phyloP scores from a whole-genome alignment of 176 grass and related monocot genomes.

The Canna indica region DNA sequence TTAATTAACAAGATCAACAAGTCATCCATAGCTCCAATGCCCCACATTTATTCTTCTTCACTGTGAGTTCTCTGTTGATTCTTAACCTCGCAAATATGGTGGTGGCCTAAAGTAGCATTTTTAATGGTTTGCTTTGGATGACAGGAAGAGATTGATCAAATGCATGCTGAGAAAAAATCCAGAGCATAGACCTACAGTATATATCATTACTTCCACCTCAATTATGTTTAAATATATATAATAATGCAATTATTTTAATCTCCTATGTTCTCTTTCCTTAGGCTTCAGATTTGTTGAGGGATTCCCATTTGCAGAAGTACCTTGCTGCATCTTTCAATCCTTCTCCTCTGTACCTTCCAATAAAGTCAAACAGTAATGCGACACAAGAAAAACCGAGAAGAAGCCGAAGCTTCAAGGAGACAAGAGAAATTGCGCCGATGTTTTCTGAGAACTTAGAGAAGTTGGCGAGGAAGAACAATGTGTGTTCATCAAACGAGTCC shows the following conservation, averaged over 20 bases:
- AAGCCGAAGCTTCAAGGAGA: constrained; percentile 33
- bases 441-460: constrained; percentile 22
- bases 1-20: constrained; percentile 88
- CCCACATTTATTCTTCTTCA: constrained; percentile 54
- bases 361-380: constrained; percentile 49
- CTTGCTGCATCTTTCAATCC: constrained; percentile 48
- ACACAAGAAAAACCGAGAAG: constrained; percentile 39
- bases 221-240: neutral
- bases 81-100: no score
- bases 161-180: constrained; percentile 88
- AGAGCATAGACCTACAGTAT: constrained; percentile 84
- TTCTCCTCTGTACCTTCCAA: constrained; percentile 64
- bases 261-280: no score
- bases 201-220: neutral
- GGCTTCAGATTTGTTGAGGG: constrained; percentile 69
- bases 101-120: no score
- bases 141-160: constrained; percentile 83
- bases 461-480: constrained; percentile 15
- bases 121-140: no score
- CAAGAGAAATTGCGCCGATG: constrained; percentile 12
- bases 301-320: constrained; percentile 56
- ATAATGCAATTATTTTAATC: no score
- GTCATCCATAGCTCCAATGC: constrained; percentile 85
- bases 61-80: constrained; percentile 35
- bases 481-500: constrained; percentile 29